Evolutionary conservation across 345 rosid genomes (phyloP).

Genomic region (Bruguiera gymnorhiza): DNA sequence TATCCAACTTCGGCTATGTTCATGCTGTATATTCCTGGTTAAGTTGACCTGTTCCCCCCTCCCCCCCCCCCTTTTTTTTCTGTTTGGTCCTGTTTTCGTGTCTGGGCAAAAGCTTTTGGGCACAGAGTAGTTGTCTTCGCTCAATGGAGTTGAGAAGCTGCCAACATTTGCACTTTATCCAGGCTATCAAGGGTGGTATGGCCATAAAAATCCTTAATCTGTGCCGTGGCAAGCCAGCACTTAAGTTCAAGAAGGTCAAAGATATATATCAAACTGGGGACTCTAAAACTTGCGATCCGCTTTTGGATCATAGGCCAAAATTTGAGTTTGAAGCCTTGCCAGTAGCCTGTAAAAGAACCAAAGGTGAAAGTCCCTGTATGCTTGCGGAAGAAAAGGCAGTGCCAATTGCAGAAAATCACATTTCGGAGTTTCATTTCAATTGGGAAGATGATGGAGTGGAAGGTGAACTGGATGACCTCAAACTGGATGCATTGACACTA

Average conservation of each 20-base stretch:
- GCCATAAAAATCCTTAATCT: constrained; percentile 35
- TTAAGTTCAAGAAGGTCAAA: constrained; percentile 40
- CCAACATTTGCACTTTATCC: constrained; percentile 45
- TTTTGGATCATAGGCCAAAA: constrained; percentile 23
- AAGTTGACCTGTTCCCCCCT: too few species aligned
- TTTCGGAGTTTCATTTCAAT: constrained; percentile 7
- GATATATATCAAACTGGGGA: constrained; percentile 39
- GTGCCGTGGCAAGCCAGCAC: constrained; percentile 40
- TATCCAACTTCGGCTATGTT: too few species aligned
- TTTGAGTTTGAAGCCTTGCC: constrained; percentile 25
- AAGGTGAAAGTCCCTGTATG: constrained; percentile 21
- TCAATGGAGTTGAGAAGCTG: constrained; percentile 58
- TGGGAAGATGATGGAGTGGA: constrained; percentile 12
- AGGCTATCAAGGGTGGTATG: constrained; percentile 35
- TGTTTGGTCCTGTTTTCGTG: too few species aligned
- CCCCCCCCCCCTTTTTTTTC: too few species aligned
- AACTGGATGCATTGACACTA: constrained; percentile 44
- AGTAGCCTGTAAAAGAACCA: constrained; percentile 14
- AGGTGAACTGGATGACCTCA: constrained; percentile 28
- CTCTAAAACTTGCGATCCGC: constrained; percentile 3
- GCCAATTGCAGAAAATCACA: constrained; percentile 18
- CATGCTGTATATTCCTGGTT: too few species aligned
- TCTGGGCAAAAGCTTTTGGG: background rate
- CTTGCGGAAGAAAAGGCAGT: constrained; percentile 13
- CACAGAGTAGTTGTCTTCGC: background rate